Evolutionary conservation across 768 basidiomycete species (phyloP), one percentile per base, ranked within the genome.

Genomic region (Hebeloma cylindrosporum): DNA sequence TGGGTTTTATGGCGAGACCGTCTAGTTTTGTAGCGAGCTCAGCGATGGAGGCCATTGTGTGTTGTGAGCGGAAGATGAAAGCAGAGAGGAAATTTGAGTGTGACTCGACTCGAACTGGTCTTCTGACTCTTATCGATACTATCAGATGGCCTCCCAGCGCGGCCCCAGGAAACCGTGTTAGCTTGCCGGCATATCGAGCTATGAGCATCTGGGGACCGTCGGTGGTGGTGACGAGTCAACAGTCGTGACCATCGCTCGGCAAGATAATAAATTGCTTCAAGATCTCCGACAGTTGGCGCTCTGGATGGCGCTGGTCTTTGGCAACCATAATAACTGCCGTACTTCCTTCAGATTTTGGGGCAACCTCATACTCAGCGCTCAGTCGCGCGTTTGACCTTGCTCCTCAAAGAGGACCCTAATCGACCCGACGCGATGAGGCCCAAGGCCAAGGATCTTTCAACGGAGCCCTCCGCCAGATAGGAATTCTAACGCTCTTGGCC

Each of bases 1-100:
- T 59, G 20, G 84, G 77, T 20, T 72, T 64, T 60, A 89, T 81
- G 2, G 77, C 74, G 34, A 86, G 69, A 1, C 69, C 59, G 0
- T 74, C 68, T 46, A 86, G 72, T 5, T 79, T 71, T 35, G 61
- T 50, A 22, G 61, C 58, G 43, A 75, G 59, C 11, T 66, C 57
- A 47, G 73, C 40, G 27, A 26, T 62, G 52, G 74, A 58, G 27
- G 66, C 60, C 62, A 65, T 69, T 51, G 26, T 52, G 59, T 61
- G 29, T 55, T 49, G 53, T 54, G 54, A 47, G 50, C 47, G 52
- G 32, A 42, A 50, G 38, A 47, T 23, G 45, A 39, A 33, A 40
- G 8, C 20, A 28, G 25, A 47, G 31, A 30, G 47, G 42, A 46
- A 52, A 48, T 56, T 53, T 47, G 53, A 45, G 55, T 52, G 60